Evolutionary conservation across 345 rosid genomes (phyloP).

Genomic region (Euphorbia peplus): DNA sequence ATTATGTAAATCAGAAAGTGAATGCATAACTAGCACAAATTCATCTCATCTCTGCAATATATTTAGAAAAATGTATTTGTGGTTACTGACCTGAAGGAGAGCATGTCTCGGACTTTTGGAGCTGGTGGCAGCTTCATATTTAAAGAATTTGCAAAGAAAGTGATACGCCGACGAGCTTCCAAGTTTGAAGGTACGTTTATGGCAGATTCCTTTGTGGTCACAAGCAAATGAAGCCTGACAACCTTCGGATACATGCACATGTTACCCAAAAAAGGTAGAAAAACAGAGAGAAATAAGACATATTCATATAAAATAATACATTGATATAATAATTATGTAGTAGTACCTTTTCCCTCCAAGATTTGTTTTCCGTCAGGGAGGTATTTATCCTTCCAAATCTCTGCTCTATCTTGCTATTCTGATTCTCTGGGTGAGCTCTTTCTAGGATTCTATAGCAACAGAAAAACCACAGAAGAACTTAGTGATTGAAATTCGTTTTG

Average conservation of each 20-base stretch:
- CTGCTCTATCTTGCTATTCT: conserved; percentile 50
- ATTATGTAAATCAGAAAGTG: not conserved
- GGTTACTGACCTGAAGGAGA: conserved; percentile 71
- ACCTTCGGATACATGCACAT: conserved; percentile 39
- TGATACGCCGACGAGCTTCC: conserved; percentile 98
- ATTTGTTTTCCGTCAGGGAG: conserved; percentile 12
- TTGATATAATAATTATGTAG: conserved; percentile 4
- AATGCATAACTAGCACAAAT: not conserved
- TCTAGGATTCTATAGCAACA: conserved; percentile 50
- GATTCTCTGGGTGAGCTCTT: conserved; percentile 34
- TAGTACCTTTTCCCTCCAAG: conserved; percentile 77
- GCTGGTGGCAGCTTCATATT: conserved; percentile 94
- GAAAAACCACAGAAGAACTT: conserved; percentile 21
- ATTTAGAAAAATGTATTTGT: not conserved
- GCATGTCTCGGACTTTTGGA: conserved; percentile 84
- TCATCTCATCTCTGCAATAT: conserved; percentile 9
- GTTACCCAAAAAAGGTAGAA: not conserved
- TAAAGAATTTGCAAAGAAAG: conserved; percentile 94
- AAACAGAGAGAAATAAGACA: conserved; percentile 13
- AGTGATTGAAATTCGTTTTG: conserved; percentile 5
- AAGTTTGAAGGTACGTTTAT: conserved; percentile 87
- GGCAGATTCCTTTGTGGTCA: conserved; percentile 95
- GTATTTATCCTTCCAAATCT: conserved; percentile 69
- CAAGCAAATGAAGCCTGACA: conserved; percentile 68
- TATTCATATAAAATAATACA: not conserved